Conservation (phyloP, 2,329 filamentous ascomycete species). For the Xylaria sp. region DNA sequence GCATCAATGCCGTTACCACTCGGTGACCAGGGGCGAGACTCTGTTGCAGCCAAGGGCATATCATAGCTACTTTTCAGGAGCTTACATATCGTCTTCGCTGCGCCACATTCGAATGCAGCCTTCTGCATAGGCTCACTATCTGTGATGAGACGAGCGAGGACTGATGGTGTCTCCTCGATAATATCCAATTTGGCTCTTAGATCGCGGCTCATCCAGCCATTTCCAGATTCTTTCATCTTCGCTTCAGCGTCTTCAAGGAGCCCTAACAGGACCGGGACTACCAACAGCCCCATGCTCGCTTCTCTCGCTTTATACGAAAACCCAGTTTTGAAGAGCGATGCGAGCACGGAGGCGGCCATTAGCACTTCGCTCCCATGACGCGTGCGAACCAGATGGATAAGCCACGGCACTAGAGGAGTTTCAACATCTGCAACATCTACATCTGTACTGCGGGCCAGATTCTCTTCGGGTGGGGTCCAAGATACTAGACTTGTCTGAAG, state of each 20-base stretch:
- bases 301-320: slow-evolving; percentile 73
- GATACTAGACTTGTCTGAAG: slow-evolving; percentile 44
- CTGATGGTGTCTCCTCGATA: slow-evolving; percentile 76
- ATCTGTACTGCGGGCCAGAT: slow-evolving; percentile 44
- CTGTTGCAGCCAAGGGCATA: slow-evolving; percentile 52
- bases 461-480: slow-evolving; percentile 46
- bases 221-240: slow-evolving; percentile 53
- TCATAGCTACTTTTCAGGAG: slow-evolving; percentile 65
- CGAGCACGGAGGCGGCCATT: slow-evolving; percentile 75
- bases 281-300: slow-evolving; percentile 70
- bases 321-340: slow-evolving; percentile 75
- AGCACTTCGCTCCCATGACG: slow-evolving; percentile 69
- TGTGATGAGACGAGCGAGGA: slow-evolving; percentile 81
- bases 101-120: slow-evolving; percentile 76
- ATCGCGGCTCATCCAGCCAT: slow-evolving; percentile 37
- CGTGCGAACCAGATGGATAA: slow-evolving; percentile 72
- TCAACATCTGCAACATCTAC: slow-evolving; percentile 69
- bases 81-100: slow-evolving; percentile 59
- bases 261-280: slow-evolving; percentile 76
- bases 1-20: slow-evolving; percentile 46
- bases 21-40: slow-evolving; percentile 54
- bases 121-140: slow-evolving; percentile 84
- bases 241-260: slow-evolving; percentile 68
- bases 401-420: slow-evolving; percentile 77
- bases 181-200: slow-evolving; percentile 62